phyloP scores from a whole-genome alignment of 768 basidiomycete genomes.

The Mrakia gelida region DNA sequence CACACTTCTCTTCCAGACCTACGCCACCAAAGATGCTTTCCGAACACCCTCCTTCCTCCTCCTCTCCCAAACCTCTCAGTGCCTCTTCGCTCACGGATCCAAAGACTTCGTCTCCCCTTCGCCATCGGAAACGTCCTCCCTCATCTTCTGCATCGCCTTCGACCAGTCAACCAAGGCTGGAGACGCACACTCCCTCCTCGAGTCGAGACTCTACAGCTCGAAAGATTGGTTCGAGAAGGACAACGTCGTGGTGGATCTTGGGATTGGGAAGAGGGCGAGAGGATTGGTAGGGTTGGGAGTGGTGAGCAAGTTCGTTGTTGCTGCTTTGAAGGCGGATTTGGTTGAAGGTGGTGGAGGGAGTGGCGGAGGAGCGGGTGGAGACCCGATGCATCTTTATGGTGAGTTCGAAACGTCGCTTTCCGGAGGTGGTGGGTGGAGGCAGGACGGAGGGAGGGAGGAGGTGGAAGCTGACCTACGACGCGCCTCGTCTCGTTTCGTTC shows the following conservation, averaged over 20 bases:
- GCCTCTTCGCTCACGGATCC: slow-evolving; percentile 85
- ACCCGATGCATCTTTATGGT: slow-evolving; percentile 40
- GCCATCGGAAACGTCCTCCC: slow-evolving; percentile 57
- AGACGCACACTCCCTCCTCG: slow-evolving; percentile 51
- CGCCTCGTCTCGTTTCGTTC: slow-evolving; percentile 41
- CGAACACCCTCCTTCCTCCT: slow-evolving; percentile 57
- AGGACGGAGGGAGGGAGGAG: neutral
- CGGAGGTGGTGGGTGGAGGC: neutral
- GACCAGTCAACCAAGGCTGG: slow-evolving; percentile 51
- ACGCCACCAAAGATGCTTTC: slow-evolving; percentile 82
- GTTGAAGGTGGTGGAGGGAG: slow-evolving; percentile 47
- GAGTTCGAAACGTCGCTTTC: neutral
- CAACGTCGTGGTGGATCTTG: slow-evolving; percentile 64
- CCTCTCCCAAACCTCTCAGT: slow-evolving; percentile 65
- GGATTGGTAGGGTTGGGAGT: slow-evolving; percentile 92
- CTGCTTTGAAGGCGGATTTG: slow-evolving; percentile 66
- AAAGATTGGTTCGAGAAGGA: slow-evolving; percentile 70
- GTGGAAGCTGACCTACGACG: neutral
- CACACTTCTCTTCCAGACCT: slow-evolving; percentile 54
- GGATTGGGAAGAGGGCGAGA: slow-evolving; percentile 74
- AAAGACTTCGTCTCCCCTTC: slow-evolving; percentile 66
- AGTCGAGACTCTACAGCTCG: slow-evolving; percentile 67
- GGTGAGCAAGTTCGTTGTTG: slow-evolving; percentile 86
- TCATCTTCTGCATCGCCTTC: slow-evolving; percentile 86
- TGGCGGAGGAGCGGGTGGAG: slow-evolving; percentile 35